Base-by-base conservation (phyloP, 768 basidiomycete genomes). In the Ramaria sp. region DNA sequence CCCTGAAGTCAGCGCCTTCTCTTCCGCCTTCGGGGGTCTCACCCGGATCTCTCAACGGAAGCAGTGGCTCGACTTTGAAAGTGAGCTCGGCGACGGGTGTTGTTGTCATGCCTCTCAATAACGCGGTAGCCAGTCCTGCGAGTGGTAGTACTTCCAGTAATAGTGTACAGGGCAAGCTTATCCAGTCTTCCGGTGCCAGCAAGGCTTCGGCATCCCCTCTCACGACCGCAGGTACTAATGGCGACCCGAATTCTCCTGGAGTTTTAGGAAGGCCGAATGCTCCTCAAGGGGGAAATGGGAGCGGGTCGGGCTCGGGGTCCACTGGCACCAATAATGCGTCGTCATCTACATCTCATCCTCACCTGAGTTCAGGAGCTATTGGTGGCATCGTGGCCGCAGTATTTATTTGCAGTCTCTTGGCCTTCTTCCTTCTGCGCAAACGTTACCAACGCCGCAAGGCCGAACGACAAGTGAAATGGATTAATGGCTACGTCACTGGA, bases 401-500 rank as follows among this genome's bases (percentile, higher is more conserved):
- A 2, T 2, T 57, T 22, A 10, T 34, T 38, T 22, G 30, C 15
- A 11, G 49, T 15, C 19, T 24, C 27, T 27, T 46, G 4, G 48
- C 34, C 30, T 24, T 57, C 47, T 48, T 49, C 30, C 10, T 57
- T 31, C 37, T 57, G 24, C 55, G 55, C 37, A 33, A 42, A 38
- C 55, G 55, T 24, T 39, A 57, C 33, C 15, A 49, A 27, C 43
- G 55, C n/a, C 45, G 48, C 30, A 27, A 57, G 43, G 55, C 27
- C 19, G 55, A 57, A 20, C 55, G 55, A 20, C 55, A 43, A n/a
- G 43, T 57, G 15, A 22, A 37, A 34, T 57, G 55, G 55, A 33
- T 57, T 19, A 33, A 24, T 12, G 55, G 55, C 13, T 54, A 27
- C 24, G 46, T 57, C 19, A 27, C 30, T 3, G 55, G 47, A 33